phyloP scores from a whole-genome alignment of 2,329 filamentous ascomycete genomes.

The Pestalotiopsis sp. region DNA sequence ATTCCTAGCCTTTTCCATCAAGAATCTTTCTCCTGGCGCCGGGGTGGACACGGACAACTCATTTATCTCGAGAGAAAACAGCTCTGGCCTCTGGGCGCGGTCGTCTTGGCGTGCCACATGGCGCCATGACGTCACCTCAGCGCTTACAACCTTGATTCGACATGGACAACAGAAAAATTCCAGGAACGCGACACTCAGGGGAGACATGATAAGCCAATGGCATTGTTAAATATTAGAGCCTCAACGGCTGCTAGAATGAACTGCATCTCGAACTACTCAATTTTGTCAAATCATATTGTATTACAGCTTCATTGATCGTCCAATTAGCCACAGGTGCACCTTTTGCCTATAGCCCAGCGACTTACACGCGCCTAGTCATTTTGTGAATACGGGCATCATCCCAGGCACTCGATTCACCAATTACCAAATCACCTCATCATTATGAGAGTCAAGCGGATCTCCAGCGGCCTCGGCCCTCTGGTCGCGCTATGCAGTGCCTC shows the following conservation, averaged over 20 bases:
- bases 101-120: neutral
- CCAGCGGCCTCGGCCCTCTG: neutral
- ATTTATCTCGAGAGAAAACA: neutral
- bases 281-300: neutral
- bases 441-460: neutral
- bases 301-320: neutral
- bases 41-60: neutral
- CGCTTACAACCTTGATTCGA: neutral
- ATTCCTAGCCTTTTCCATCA: neutral
- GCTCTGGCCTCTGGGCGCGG: neutral
- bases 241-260: neutral
- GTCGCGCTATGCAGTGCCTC: neutral
- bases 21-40: neutral
- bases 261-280: neutral
- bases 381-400: neutral
- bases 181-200: neutral
- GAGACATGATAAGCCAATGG: neutral
- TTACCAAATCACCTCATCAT: neutral
- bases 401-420: neutral
- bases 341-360: neutral
- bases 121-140: neutral
- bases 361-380: neutral
- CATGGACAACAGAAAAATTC: neutral
- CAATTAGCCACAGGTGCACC: neutral
- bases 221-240: neutral